Conservation (phyloP, 1,139 yeast genomes). For the Sporopachydermia cereana region DNA sequence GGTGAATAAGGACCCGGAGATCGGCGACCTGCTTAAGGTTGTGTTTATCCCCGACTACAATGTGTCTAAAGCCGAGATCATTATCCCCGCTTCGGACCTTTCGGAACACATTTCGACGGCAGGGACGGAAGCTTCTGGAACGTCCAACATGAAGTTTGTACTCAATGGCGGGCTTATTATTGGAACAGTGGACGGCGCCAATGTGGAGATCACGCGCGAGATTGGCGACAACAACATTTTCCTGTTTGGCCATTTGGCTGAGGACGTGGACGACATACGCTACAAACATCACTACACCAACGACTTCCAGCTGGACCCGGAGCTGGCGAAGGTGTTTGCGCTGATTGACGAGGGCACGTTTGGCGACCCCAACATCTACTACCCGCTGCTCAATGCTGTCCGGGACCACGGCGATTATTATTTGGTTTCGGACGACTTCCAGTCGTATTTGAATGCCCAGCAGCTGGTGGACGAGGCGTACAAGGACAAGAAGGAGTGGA, state of each 20-base stretch:
- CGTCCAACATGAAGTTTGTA: slow-evolving; percentile 93
- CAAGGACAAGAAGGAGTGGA: slow-evolving; percentile 60
- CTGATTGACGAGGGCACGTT: slow-evolving; percentile 59
- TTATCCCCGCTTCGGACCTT: slow-evolving; percentile 81
- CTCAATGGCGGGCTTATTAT: slow-evolving; percentile 87
- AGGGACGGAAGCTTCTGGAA: slow-evolving; percentile 95
- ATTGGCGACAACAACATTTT: slow-evolving; percentile 89
- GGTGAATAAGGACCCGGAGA: slow-evolving; percentile 64
- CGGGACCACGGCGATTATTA: slow-evolving; percentile 73
- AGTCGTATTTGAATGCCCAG: slow-evolving; percentile 75
- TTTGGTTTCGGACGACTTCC: slow-evolving; percentile 82
- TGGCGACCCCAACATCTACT: slow-evolving; percentile 61
- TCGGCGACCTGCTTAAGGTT: slow-evolving; percentile 70
- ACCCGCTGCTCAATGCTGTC: slow-evolving; percentile 57
- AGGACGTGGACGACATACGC: slow-evolving; percentile 78
- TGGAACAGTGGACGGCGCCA: slow-evolving; percentile 97
- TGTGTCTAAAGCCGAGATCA: slow-evolving; percentile 87
- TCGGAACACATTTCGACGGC: slow-evolving; percentile 97
- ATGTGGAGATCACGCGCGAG: slow-evolving; percentile 89
- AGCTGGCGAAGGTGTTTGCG: slow-evolving; percentile 50
- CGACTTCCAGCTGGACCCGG: slow-evolving; percentile 31
- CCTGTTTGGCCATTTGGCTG: slow-evolving; percentile 83
- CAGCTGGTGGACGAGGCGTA: slow-evolving; percentile 61
- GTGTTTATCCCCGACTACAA: slow-evolving; percentile 87
- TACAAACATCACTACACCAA: slow-evolving; percentile 54